These are phyloP conservation scores for Sporothrix euskadiensis DNA, from an alignment of 2,329 filamentous ascomycete genomes.

Conservation along the genomic window DNA sequence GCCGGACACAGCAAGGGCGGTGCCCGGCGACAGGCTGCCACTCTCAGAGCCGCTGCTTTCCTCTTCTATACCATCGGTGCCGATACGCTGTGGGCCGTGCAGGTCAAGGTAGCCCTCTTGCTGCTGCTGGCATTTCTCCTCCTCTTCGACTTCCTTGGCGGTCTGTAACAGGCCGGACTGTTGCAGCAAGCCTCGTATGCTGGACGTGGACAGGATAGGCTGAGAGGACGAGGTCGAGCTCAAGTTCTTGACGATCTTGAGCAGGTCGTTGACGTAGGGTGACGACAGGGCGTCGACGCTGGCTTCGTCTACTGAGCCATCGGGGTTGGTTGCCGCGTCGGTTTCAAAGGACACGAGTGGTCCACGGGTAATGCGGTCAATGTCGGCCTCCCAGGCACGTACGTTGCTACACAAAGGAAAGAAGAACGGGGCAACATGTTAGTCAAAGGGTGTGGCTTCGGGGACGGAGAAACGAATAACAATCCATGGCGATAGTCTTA, in stretches of 20 bases:
- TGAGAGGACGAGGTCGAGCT: conserved; percentile 68
- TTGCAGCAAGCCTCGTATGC: conserved; percentile 62
- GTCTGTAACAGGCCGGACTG: conserved; percentile 59
- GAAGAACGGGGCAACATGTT: background rate
- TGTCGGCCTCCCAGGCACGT: conserved; percentile 47
- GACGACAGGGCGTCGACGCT: conserved; percentile 50
- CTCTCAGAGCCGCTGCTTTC: conserved; percentile 14
- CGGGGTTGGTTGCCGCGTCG: conserved; percentile 16
- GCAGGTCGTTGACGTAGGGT: conserved; percentile 60
- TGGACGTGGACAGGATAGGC: conserved; percentile 59
- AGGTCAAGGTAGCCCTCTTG: conserved; percentile 19
- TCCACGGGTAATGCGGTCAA: conserved; percentile 61
- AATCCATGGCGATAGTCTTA: background rate
- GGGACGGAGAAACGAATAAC: background rate
- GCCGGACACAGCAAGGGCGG: background rate
- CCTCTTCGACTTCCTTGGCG: conserved; percentile 30
- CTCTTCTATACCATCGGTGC: conserved; percentile 31
- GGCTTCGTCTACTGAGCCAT: conserved; percentile 29
- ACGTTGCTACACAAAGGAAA: conserved; percentile 30
- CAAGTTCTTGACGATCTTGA: conserved; percentile 68
- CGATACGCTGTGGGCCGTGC: background rate
- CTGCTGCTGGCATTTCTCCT: conserved; percentile 16
- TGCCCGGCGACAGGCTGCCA: conserved; percentile 16
- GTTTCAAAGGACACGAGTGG: conserved; percentile 42
- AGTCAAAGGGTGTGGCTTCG: background rate